phyloP scores from a whole-genome alignment of 306 rosid species.

The Fragaria vesca region DNA sequence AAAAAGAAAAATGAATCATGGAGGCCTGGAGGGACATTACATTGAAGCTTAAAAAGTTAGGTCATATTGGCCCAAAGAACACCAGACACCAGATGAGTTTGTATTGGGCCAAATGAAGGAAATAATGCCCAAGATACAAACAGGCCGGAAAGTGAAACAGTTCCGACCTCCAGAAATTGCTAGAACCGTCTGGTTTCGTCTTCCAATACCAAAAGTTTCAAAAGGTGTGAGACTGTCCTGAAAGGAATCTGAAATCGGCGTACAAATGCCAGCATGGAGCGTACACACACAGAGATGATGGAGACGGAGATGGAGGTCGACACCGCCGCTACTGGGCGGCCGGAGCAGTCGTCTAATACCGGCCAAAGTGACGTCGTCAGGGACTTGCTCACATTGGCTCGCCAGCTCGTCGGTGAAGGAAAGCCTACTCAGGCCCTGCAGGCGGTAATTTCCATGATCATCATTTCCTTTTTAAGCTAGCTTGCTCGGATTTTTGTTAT shows the following conservation, averaged over 20 bases:
- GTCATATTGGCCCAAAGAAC: neutral
- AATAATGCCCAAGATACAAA: neutral
- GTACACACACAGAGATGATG: constrained; percentile 34
- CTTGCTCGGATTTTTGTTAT: neutral
- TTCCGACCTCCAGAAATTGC: constrained; percentile 20
- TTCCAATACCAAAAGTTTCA: neutral
- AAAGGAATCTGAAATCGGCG: neutral
- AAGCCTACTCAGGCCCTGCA: constrained; percentile 91
- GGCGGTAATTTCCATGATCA: constrained; percentile 45
- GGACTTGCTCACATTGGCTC: constrained; percentile 78
- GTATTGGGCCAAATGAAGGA: neutral
- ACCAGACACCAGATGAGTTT: neutral
- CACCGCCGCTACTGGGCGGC: neutral
- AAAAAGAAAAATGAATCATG: no score
- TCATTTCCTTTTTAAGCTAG: neutral
- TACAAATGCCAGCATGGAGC: constrained; percentile 37
- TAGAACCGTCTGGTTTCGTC: constrained; percentile 24
- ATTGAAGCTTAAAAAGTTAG: no score
- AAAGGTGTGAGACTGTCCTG: no score
- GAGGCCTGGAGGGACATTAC: no score
- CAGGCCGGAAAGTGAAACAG: neutral
- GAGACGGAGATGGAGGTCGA: constrained; percentile 25
- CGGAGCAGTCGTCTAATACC: constrained; percentile 30
- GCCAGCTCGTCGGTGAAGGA: constrained; percentile 75
- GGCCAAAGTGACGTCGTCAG: constrained; percentile 34